These are phyloP conservation scores for Alternaria sp. DNA, from an alignment of 2,329 filamentous ascomycete species.

Conservation along the genomic window DNA sequence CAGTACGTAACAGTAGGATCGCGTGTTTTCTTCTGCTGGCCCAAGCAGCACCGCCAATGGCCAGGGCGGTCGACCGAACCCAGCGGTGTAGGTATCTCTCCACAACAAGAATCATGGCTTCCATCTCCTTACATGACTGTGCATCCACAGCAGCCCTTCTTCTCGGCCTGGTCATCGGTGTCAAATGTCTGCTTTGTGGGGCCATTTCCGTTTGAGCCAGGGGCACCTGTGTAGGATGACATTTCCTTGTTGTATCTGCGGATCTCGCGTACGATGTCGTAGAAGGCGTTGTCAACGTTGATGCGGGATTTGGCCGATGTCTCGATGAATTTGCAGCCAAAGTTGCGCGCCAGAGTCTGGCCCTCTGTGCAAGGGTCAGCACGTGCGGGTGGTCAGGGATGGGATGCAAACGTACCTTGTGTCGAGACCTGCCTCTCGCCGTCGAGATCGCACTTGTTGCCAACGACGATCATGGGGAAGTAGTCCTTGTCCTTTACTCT, in stretches of 20 bases:
- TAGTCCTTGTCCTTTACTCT: conserved; percentile 99
- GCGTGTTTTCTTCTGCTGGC: conserved; percentile 32
- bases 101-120: conserved; percentile 13
- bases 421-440: conserved; percentile 87
- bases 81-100: conserved; percentile 28
- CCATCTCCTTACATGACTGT: conserved; percentile 73
- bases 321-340: conserved; percentile 98
- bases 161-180: conserved; percentile 71
- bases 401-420: conserved; percentile 71
- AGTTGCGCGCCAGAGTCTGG: conserved; percentile 81
- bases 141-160: conserved; percentile 82
- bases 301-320: conserved; percentile 97
- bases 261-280: conserved; percentile 97
- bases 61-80: conserved; percentile 32
- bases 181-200: conserved; percentile 72
- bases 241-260: conserved; percentile 98
- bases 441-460: conserved; percentile 99
- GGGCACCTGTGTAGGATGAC: conserved; percentile 80
- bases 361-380: conserved; percentile 70
- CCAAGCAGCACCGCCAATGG: conserved; percentile 27
- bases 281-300: conserved; percentile 98
- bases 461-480: conserved; percentile 98
- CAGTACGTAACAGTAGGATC: conserved; percentile 47
- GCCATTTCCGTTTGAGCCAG: conserved; percentile 57
- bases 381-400: conserved; percentile 2